phyloP scores from a whole-genome alignment of 768 basidiomycete species.

The Lyophyllum decastes region DNA sequence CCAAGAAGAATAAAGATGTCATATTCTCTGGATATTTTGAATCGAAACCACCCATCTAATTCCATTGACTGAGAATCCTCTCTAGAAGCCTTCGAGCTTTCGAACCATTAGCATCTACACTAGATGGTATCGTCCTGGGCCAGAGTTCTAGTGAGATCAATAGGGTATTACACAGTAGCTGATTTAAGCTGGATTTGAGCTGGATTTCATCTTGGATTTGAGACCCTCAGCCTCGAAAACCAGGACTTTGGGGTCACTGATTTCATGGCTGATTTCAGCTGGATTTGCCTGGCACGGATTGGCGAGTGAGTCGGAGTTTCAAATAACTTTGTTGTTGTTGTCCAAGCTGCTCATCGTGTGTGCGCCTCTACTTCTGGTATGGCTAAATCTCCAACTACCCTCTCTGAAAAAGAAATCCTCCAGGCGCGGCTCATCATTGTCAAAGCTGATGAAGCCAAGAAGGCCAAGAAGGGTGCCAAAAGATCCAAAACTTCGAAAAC shows the following conservation, averaged over 20 bases:
- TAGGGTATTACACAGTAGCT: background rate
- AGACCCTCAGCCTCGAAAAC: background rate
- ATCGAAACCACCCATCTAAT: too few species aligned
- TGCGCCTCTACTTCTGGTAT: background rate
- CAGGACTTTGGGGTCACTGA: background rate
- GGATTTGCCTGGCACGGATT: background rate
- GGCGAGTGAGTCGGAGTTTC: background rate
- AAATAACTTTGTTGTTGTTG: background rate
- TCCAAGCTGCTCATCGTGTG: background rate
- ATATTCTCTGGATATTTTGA: too few species aligned
- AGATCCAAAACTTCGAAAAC: background rate
- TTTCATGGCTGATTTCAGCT: background rate
- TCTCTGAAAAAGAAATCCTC: background rate
- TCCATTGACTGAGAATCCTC: too few species aligned
- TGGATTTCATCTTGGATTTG: background rate
- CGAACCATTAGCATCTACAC: too few species aligned
- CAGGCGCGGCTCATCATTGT: background rate
- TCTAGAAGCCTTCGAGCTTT: too few species aligned
- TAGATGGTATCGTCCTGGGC: too few species aligned
- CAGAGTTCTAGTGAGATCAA: too few species aligned
- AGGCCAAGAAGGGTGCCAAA: background rate
- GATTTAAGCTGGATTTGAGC: background rate
- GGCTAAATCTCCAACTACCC: background rate
- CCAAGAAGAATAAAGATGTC: too few species aligned
- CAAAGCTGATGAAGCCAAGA: background rate